A percentile compares a stretch with the other conserved stretches of the same genome.
Conservation (phyloP, 768 basidiomycete genomes). For the Leccinellum luteum region DNA sequence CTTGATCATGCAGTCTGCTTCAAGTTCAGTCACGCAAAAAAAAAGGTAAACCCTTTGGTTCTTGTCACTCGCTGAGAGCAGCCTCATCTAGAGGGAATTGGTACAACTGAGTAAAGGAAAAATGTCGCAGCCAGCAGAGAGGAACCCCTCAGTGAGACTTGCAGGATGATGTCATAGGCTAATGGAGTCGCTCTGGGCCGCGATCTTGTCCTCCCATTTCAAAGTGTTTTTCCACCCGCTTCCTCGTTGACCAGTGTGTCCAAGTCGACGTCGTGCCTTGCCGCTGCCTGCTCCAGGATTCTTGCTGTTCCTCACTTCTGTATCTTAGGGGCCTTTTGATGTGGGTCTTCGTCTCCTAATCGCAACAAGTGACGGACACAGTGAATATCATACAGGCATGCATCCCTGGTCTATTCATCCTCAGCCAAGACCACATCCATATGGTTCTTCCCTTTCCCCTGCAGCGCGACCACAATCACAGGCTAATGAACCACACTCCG, state of each 20-base stretch:
- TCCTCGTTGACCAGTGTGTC: neutral
- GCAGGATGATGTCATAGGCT: neutral
- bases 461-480: conserved; percentile 5
- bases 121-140: neutral
- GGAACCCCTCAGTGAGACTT: neutral
- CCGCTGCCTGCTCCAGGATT: neutral
- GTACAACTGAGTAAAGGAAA: neutral
- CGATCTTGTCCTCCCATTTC: neutral
- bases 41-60: neutral
- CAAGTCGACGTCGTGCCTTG: neutral
- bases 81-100: neutral
- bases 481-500: neutral
- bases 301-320: neutral
- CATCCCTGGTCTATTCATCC: neutral
- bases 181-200: neutral
- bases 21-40: neutral
- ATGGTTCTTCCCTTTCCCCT: neutral
- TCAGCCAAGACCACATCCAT: neutral
- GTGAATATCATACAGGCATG: neutral
- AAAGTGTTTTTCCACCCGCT: neutral
- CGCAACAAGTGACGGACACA: neutral
- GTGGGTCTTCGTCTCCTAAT: conserved; percentile 1
- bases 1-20: neutral
- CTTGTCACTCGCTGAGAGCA: neutral
- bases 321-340: neutral